These are phyloP conservation scores for Lactifluus piperatus DNA, from an alignment of 768 basidiomycete species.

Conservation along the genomic window DNA sequence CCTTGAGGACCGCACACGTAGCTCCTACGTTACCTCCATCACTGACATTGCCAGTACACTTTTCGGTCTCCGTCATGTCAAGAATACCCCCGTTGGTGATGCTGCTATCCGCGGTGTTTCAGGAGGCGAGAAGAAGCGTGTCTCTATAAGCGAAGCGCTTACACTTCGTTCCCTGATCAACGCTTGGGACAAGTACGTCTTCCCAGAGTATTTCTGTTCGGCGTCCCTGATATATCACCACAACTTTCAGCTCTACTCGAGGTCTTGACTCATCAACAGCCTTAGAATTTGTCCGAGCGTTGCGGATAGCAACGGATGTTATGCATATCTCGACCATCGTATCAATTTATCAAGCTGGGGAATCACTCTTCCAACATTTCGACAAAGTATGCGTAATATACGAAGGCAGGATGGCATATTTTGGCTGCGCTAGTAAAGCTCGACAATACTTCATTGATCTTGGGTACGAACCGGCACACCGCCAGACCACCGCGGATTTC, in stretches of 20 bases:
- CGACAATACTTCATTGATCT: constrained; percentile 65
- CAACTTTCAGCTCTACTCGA: constrained; percentile 34
- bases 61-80: constrained; percentile 68
- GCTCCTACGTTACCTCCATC: constrained; percentile 34
- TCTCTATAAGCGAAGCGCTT: constrained; percentile 68
- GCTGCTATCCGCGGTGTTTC: constrained; percentile 65
- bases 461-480: constrained; percentile 45
- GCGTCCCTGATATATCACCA: not conserved
- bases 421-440: constrained; percentile 56
- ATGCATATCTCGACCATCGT: constrained; percentile 48
- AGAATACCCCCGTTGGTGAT: constrained; percentile 70
- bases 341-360: constrained; percentile 81
- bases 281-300: constrained; percentile 47
- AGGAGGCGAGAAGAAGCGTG: constrained; percentile 72
- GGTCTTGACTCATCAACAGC: constrained; percentile 49
- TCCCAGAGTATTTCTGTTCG: not conserved
- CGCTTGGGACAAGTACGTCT: constrained; percentile 65
- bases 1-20: constrained; percentile 34
- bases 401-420: constrained; percentile 68
- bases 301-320: constrained; percentile 48
- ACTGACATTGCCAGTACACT: constrained; percentile 51
- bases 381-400: constrained; percentile 78
- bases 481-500: constrained; percentile 56
- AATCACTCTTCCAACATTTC: constrained; percentile 54
- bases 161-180: constrained; percentile 52